These are phyloP conservation scores for Colletotrichum falcatum DNA, from an alignment of 2,329 filamentous ascomycete genomes.

Conservation along the genomic window DNA sequence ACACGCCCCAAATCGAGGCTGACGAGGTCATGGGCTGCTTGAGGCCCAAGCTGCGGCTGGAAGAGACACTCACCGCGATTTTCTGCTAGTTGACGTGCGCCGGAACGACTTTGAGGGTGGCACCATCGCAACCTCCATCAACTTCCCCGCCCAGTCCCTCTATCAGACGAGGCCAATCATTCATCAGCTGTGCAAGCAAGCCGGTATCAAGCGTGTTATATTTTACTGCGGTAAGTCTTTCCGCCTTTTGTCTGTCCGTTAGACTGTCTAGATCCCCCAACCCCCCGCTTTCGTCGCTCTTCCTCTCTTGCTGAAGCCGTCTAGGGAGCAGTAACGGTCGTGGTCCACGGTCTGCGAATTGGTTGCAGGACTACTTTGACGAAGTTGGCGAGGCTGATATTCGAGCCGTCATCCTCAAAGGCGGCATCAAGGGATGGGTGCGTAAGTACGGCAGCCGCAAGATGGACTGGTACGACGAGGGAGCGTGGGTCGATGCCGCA, in stretches of 20 bases:
- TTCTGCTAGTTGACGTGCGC: conserved; percentile 66
- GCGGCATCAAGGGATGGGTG: conserved; percentile 69
- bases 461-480: conserved; percentile 64
- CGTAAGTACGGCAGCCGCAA: conserved; percentile 58
- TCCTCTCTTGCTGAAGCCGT: conserved; percentile 16
- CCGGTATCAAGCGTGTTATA: conserved; percentile 61
- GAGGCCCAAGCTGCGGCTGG: conserved; percentile 51
- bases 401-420: conserved; percentile 61
- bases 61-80: conserved; percentile 48
- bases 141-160: conserved; percentile 67
- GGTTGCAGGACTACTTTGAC: conserved; percentile 68
- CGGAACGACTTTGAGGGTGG: conserved; percentile 68
- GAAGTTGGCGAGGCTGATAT: conserved; percentile 58
- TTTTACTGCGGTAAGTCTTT: conserved; percentile 66
- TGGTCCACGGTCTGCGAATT: conserved; percentile 64
- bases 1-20: conserved; percentile 52
- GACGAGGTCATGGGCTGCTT: conserved; percentile 56
- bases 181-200: conserved; percentile 63
- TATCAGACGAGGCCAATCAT: conserved; percentile 62
- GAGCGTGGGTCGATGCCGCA: conserved; percentile 47
- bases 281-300: background rate
- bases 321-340: conserved; percentile 63
- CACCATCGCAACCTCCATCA: conserved; percentile 69
- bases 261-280: background rate
- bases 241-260: background rate